phyloP scores from a whole-genome alignment of 2,329 filamentous ascomycete species.

The Ascomycota sp. region DNA sequence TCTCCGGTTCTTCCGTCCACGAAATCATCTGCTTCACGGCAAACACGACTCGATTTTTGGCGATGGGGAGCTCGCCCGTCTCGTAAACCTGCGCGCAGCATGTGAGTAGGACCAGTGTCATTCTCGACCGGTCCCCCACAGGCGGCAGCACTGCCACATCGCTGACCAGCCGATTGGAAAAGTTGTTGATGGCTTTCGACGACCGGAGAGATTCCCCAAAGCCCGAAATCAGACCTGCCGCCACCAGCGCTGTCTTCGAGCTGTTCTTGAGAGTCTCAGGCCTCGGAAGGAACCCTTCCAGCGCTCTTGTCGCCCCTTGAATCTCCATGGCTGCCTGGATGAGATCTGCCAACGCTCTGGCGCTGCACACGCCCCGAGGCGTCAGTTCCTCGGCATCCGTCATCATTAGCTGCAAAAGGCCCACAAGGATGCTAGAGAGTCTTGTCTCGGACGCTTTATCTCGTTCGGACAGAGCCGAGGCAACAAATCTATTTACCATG shows the following conservation, averaged over 20 bases:
- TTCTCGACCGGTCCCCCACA: conserved; percentile 20
- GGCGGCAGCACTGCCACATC: conserved; percentile 30
- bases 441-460: conserved; percentile 11
- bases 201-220: conserved; percentile 25
- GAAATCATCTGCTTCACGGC: conserved; percentile 56
- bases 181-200: conserved; percentile 25
- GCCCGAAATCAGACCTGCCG: conserved; percentile 27
- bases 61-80: conserved; percentile 28
- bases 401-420: conserved; percentile 22
- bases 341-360: conserved; percentile 27
- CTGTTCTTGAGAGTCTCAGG: conserved; percentile 24
- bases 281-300: conserved; percentile 25
- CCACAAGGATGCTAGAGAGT: conserved; percentile 16
- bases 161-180: conserved; percentile 37
- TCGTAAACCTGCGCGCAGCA: conserved; percentile 29
- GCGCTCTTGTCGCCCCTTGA: conserved; percentile 20
- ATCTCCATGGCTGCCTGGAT: conserved; percentile 23
- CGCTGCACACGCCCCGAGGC: conserved; percentile 26
- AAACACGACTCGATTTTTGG: conserved; percentile 54
- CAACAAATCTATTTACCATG: conserved; percentile 13
- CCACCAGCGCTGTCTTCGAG: conserved; percentile 23
- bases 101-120: conserved; percentile 30
- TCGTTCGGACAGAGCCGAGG: conserved; percentile 17
- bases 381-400: conserved; percentile 19
- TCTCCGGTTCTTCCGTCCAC: conserved; percentile 36